Evolutionary conservation across 345 rosid species (phyloP), one percentile per base, ranked within the genome.

Genomic region (Gynandropsis gynandra): DNA sequence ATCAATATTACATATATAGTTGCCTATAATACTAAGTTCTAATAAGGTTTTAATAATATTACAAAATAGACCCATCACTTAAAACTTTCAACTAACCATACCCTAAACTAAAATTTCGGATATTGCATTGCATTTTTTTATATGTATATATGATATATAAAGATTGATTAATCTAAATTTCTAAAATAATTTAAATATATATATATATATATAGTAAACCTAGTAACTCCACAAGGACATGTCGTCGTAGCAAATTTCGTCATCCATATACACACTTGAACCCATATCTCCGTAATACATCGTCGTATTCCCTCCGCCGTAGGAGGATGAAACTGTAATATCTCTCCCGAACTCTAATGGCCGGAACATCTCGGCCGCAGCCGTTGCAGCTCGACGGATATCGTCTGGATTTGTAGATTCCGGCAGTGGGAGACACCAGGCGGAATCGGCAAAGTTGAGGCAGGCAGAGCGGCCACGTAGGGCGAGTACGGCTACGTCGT

Each of bases 361-460:
- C 70, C 80, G 51, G 10, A 79, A 76, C 55, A 62, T 54, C 32
- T 80, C 76, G 0, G 93, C 93, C 0, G 88, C 93, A 50, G 76
- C 76, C 0, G 62, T 59, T 0, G 93, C 88, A 0, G 63, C 76
- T 32, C 58, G 43, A 42, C 76, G 61, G 14, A 83, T 80, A 17
- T 67, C 80, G n/a, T 35, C 27, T 0, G 83, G 67, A 11, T 71
- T 67, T 12, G 9, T 65, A 0, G 89, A 85, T 44, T 52, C 70
- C 1, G 94, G 86, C 20, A 61, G 46, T 0, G 83, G 94, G 7
- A 81, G 58, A 9, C 74, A 71, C 84, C 89, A 81, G 1, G 65
- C 56, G 0, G 95, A 85, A 61, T 85, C 95, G 0, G 82, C 79
- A 47, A 81, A 85, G 59, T 85, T 85, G 21, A 85, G 78, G 69